These are phyloP conservation scores for Linanthus parryae DNA, from an alignment of 148 eudicot species.

Conservation along the genomic window DNA sequence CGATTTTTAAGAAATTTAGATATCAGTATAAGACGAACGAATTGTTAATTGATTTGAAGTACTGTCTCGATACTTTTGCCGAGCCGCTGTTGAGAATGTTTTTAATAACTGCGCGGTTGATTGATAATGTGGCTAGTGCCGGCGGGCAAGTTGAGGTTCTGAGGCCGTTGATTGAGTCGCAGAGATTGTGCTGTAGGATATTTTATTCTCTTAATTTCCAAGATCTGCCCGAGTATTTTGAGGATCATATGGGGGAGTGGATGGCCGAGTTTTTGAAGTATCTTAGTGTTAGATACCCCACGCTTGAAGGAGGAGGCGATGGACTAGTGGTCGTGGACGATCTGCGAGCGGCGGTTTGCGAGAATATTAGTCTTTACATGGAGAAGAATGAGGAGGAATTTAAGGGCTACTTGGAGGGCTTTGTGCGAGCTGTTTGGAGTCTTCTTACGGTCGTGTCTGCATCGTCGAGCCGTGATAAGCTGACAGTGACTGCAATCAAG, in stretches of 20 bases:
- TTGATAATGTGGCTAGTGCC: slow-evolving; percentile 42
- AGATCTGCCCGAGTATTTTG: slow-evolving; percentile 91
- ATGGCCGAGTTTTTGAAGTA: slow-evolving; percentile 69
- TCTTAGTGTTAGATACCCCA: slow-evolving; percentile 47
- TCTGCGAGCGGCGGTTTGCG: slow-evolving; percentile 82
- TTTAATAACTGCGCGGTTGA: slow-evolving; percentile 44
- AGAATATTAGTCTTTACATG: slow-evolving; percentile 75
- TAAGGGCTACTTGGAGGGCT: slow-evolving; percentile 54
- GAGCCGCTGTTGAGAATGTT: slow-evolving; percentile 58
- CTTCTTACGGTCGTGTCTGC: slow-evolving; percentile 63
- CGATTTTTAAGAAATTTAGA: slow-evolving; percentile 83
- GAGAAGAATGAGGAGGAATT: slow-evolving; percentile 83
- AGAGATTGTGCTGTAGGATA: slow-evolving; percentile 86
- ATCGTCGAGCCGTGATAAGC: slow-evolving; percentile 64
- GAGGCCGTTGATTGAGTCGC: slow-evolving; percentile 65
- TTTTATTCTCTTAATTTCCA: slow-evolving; percentile 83
- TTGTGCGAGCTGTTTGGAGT: slow-evolving; percentile 68
- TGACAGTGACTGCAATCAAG: slow-evolving; percentile 77
- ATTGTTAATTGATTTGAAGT: slow-evolving; percentile 64
- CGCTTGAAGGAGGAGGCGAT: slow-evolving; percentile 65
- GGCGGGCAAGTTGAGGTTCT: slow-evolving; percentile 32
- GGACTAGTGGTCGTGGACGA: slow-evolving; percentile 68
- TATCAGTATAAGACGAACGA: slow-evolving; percentile 62
- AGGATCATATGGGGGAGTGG: slow-evolving; percentile 90
- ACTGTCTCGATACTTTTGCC: slow-evolving; percentile 83